Evolutionary conservation across 441 rosid species (phyloP), one percentile per base, ranked within the genome.

Genomic region (Pelargonium cotyledonis): DNA sequence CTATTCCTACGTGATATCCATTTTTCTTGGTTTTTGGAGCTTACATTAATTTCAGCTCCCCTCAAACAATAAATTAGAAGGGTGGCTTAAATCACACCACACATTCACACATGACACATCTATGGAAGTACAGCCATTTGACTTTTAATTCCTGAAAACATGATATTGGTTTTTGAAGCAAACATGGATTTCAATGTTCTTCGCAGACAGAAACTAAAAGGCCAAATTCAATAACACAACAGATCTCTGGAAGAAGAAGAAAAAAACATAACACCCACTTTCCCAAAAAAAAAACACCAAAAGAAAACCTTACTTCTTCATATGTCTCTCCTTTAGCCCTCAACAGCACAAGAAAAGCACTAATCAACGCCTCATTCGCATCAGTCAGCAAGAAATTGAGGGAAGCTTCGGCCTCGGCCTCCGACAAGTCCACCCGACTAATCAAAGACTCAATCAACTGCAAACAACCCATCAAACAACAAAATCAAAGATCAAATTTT

Each of bases 261-360:
- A 1, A 21, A 21, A 21, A 21, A 21, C 23, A 21, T 21, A 21
- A 21, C 23, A 21, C 1, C 23, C 23, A 21, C 23, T 44, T 16
- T 1, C 60, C 19, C 16, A 5, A 53, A 55, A 15, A 55, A 15
- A 53, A 62, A 70, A 41, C 4, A 0, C 8, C 26, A 29, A 1
- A 3, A 14, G 12, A 53, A 1, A 0, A 65, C 72, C 80, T 82
- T 74, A 90, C 96, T 78, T 95, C 98, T 74, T 90, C 97, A 74
- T 68, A 87, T 40, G 96, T 90, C 85, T 95, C 99, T 63, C 98
- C 99, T 83, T 92, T 92, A 73, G 98, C 95, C 79, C 97, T 87
- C 58, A 92, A 79, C 75, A 95, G 66, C 21, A 92, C 97, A 46
- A 95, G 85, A 68, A 90, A 95, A 47, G 97, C 99, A 82, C 96